Conservation (phyloP, 345 rosid species). For the Raphanus raphanistrum region DNA sequence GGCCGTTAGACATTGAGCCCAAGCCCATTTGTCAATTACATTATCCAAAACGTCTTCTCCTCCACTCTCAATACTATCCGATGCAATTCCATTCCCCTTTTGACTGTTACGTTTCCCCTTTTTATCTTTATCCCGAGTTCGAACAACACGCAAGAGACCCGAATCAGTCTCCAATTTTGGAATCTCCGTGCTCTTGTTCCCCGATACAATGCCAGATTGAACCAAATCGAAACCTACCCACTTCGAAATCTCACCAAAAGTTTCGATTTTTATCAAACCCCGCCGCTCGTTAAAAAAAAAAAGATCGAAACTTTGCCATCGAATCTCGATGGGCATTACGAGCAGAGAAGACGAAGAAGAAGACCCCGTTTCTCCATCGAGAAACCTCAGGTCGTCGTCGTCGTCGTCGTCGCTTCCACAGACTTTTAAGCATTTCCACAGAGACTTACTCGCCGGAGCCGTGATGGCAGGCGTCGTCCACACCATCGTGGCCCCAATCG, state of each 20-base stretch:
- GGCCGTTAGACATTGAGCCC: not conserved
- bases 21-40: not conserved
- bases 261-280: not conserved
- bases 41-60: not conserved
- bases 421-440: not conserved
- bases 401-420: not conserved
- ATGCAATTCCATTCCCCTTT: no score
- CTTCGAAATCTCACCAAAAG: not conserved
- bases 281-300: not conserved
- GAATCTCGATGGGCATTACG: not conserved
- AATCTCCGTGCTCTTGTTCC: not conserved
- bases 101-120: not conserved
- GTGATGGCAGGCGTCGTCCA: conserved; percentile 91
- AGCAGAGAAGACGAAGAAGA: not conserved
- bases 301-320: not conserved
- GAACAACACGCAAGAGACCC: conserved; percentile 27
- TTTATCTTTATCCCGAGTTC: conserved; percentile 21
- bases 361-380: not conserved
- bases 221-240: not conserved
- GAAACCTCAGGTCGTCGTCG: not conserved
- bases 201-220: not conserved
- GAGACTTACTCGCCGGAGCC: conserved; percentile 73
- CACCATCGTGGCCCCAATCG: conserved; percentile 95
- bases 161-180: conserved; percentile 4
- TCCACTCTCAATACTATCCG: not conserved